Percentiles rank a stretch among this genome's conserved stretches.
Conservation (phyloP, 164 flowering plant species). For the Brasenia schreberi region DNA sequence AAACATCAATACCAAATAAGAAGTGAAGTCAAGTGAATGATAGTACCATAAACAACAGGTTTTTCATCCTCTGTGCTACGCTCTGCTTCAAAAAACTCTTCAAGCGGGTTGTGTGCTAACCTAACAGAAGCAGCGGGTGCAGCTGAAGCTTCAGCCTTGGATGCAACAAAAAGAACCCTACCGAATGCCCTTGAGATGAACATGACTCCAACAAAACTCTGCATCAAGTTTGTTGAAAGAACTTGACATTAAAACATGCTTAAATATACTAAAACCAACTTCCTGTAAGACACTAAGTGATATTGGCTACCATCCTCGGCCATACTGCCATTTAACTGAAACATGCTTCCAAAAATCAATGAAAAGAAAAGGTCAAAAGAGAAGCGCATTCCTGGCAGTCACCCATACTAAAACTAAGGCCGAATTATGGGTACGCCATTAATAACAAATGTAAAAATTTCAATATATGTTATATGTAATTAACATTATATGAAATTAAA, state of each 20-base stretch:
- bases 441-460: too few relatives aligned
- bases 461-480: too few relatives aligned
- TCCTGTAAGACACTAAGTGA: too few relatives aligned
- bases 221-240: background rate
- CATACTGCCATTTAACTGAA: too few relatives aligned
- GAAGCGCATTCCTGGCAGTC: too few relatives aligned
- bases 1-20: too few relatives aligned
- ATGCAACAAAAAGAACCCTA: constrained; percentile 42
- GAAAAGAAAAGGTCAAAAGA: background rate
- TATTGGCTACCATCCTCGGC: too few relatives aligned
- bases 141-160: constrained; percentile 40
- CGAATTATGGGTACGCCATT: too few relatives aligned
- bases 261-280: too few relatives aligned
- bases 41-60: constrained; percentile 68
- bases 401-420: too few relatives aligned
- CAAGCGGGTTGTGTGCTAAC: constrained; percentile 44
- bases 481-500: too few relatives aligned
- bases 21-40: background rate
- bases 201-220: constrained; percentile 14
- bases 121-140: constrained; percentile 24
- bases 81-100: constrained; percentile 74
- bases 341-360: background rate
- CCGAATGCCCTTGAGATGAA: constrained; percentile 40
- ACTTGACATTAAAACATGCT: too few relatives aligned
- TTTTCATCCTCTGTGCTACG: constrained; percentile 54